Evolutionary conservation across 345 rosid genomes (phyloP).

Genomic region (Physaria fendleri): DNA sequence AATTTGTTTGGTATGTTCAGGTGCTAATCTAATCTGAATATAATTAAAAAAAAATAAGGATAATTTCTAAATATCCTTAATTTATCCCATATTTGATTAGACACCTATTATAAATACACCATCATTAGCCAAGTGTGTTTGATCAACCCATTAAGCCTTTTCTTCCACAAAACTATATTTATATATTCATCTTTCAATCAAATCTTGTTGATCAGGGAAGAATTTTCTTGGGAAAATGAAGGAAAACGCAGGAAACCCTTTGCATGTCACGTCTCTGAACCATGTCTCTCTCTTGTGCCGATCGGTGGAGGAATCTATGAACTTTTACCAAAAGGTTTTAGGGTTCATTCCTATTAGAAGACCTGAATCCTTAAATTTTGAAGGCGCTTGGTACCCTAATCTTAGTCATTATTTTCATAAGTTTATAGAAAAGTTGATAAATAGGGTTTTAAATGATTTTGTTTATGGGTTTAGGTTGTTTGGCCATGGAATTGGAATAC

Average conservation of each 20-base stretch:
- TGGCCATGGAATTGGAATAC: conserved; percentile 65
- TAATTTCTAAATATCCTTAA: not conserved
- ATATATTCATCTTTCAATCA: not conserved
- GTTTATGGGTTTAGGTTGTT: too few relatives aligned
- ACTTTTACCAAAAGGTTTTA: conserved; percentile 59
- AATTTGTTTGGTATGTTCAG: not conserved
- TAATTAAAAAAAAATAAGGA: not conserved
- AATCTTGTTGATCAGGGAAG: not conserved
- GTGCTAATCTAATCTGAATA: not conserved
- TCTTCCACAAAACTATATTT: not conserved
- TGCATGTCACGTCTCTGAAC: conserved; percentile 57
- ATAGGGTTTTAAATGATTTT: not conserved
- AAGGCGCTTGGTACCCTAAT: conserved; percentile 68
- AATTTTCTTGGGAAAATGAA: conserved; percentile 13
- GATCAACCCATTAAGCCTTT: not conserved
- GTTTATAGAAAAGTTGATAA: not conserved
- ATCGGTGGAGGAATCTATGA: conserved; percentile 52
- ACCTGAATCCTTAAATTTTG: conserved; percentile 58
- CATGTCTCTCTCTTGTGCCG: conserved; percentile 66
- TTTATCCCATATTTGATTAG: not conserved
- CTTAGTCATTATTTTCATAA: not conserved
- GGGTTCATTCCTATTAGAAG: conserved; percentile 68
- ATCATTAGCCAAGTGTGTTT: not conserved
- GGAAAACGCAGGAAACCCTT: conserved; percentile 43
- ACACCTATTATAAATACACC: conserved; percentile 11